These are phyloP conservation scores for Dictyophora rubrovolvata DNA, from an alignment of 768 basidiomycete genomes.

Conservation along the genomic window DNA sequence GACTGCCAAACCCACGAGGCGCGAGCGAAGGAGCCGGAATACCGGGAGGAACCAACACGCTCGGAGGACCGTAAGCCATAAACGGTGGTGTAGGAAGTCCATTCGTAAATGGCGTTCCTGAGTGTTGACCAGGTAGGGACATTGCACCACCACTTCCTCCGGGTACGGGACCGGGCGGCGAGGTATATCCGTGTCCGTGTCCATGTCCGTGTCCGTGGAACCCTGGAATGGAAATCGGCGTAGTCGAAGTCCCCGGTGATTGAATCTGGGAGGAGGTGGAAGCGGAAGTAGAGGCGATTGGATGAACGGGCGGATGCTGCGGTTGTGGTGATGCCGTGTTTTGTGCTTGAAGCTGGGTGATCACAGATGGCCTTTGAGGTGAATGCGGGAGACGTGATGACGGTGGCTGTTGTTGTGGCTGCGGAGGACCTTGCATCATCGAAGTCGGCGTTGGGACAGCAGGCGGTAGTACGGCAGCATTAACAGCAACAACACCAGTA, in stretches of 20 bases:
- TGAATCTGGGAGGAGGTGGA: conserved; percentile 1
- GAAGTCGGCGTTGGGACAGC: background rate
- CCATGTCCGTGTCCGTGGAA: background rate
- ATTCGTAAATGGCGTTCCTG: conserved; percentile 1
- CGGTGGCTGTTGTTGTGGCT: background rate
- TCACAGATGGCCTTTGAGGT: conserved; percentile 1
- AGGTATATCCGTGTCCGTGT: background rate
- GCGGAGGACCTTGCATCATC: background rate
- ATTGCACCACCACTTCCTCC: background rate
- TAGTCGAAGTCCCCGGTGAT: conserved; percentile 6
- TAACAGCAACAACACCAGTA: background rate
- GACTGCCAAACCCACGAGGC: background rate
- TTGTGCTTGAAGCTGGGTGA: conserved; percentile 1
- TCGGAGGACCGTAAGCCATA: background rate
- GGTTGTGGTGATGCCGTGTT: background rate
- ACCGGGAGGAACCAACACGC: background rate
- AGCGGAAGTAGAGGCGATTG: background rate
- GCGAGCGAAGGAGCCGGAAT: background rate
- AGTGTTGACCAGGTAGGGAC: background rate
- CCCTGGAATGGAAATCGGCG: conserved; percentile 3
- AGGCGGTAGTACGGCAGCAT: background rate
- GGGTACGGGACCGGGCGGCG: background rate
- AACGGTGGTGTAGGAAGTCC: conserved; percentile 2
- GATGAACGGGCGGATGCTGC: background rate
- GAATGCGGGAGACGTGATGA: background rate